Conservation (phyloP, 331 rosid species). For the Phaseolus coccineus region DNA sequence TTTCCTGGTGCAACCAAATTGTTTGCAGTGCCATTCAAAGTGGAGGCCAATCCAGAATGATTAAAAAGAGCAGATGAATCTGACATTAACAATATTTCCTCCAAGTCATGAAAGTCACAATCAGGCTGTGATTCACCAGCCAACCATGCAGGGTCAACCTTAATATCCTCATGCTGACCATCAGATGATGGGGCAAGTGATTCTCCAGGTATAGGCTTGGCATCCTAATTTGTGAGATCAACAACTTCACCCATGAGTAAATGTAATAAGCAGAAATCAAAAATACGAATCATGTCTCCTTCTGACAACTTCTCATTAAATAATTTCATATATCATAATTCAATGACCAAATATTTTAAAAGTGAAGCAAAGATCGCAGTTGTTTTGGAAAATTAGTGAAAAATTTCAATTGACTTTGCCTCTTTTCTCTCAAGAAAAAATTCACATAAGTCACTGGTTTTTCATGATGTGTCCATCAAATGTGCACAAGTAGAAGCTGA, state of each 20-base stretch:
- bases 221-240: slow-evolving; percentile 46
- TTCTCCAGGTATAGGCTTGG: slow-evolving; percentile 30
- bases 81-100: slow-evolving; percentile 53
- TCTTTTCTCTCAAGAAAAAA: slow-evolving; percentile 20
- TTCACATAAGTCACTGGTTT: background rate
- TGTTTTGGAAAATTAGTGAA: background rate
- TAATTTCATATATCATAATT: background rate
- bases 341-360: slow-evolving; percentile 5
- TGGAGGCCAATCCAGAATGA: slow-evolving; percentile 42
- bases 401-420: background rate
- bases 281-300: too few species aligned
- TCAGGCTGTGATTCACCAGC: slow-evolving; percentile 77
- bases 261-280: too few species aligned
- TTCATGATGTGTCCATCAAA: too few species aligned
- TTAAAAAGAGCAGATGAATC: slow-evolving; percentile 36
- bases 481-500: too few species aligned
- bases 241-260: too few species aligned
- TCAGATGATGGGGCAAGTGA: slow-evolving; percentile 42
- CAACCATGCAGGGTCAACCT: slow-evolving; percentile 53
- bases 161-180: slow-evolving; percentile 42
- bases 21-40: slow-evolving; percentile 26
- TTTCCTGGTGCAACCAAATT: slow-evolving; percentile 30
- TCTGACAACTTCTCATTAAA: too few species aligned
- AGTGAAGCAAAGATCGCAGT: slow-evolving; percentile 13
- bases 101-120: slow-evolving; percentile 48